These are phyloP conservation scores for Hyphodiscus hymeniophilus DNA, from an alignment of 495 filamentous ascomycete species.

Conservation along the genomic window DNA sequence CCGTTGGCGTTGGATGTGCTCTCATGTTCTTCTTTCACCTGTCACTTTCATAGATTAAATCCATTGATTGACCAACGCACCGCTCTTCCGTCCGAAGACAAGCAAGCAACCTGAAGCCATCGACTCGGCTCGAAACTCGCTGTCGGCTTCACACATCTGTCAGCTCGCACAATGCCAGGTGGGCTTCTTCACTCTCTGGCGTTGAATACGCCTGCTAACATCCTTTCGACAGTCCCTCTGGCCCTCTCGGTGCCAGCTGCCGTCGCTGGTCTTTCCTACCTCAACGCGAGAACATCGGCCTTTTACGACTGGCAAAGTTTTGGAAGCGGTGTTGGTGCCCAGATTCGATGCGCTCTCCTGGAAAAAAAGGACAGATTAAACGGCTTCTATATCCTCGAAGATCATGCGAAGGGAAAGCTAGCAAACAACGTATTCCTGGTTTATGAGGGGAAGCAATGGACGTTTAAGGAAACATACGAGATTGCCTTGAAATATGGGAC, in stretches of 20 bases:
- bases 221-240: conserved; percentile 28
- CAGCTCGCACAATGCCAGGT: conserved; percentile 2
- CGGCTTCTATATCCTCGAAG: conserved; percentile 74
- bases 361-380: conserved; percentile 55
- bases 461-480: conserved; percentile 74
- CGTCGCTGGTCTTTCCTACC: conserved; percentile 64
- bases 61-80: too few relatives aligned
- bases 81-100: too few relatives aligned
- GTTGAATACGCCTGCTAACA: background rate
- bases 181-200: background rate
- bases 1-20: too few relatives aligned
- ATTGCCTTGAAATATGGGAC: conserved; percentile 67
- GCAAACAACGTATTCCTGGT: conserved; percentile 57
- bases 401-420: conserved; percentile 49
- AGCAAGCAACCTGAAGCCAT: too few relatives aligned
- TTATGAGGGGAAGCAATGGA: conserved; percentile 68
- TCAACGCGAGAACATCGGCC: conserved; percentile 65
- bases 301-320: conserved; percentile 58
- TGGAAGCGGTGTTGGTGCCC: conserved; percentile 31
- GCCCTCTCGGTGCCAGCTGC: conserved; percentile 55
- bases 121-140: background rate
- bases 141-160: background rate
- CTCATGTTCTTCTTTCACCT: too few relatives aligned
- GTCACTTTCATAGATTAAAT: too few relatives aligned
- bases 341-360: conserved; percentile 24